phyloP scores from a whole-genome alignment of 2,329 filamentous ascomycete genomes.

The Coniella vitis region DNA sequence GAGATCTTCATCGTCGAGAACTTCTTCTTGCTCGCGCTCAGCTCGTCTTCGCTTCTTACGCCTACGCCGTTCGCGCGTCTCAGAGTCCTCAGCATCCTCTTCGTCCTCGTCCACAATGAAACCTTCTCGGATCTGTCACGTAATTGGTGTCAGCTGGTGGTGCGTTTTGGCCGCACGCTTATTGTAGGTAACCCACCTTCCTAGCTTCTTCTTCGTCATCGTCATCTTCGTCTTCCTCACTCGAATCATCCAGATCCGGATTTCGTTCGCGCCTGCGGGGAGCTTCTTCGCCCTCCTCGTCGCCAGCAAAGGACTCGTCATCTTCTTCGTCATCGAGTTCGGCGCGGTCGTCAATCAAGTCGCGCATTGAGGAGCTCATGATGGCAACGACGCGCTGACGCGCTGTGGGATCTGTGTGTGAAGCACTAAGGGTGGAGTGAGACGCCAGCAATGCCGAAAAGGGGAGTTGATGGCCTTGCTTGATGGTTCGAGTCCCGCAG shows the following conservation, averaged over 20 bases:
- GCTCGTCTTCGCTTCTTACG: constrained; percentile 69
- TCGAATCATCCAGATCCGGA: constrained; percentile 68
- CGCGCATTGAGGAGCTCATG: constrained; percentile 61
- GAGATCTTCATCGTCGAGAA: constrained; percentile 91
- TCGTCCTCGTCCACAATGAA: constrained; percentile 95
- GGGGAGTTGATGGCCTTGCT: too few species aligned
- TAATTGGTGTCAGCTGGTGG: constrained; percentile 1
- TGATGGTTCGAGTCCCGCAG: too few species aligned
- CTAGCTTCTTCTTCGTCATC: constrained; percentile 81
- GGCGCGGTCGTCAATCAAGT: constrained; percentile 79
- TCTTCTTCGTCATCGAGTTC: constrained; percentile 81
- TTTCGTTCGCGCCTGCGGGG: constrained; percentile 43
- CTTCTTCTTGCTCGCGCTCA: constrained; percentile 78
- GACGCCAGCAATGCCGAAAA: constrained; percentile 1
- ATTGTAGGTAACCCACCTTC: constrained; percentile 44
- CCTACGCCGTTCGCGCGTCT: constrained; percentile 51
- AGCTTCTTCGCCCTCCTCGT: constrained; percentile 67
- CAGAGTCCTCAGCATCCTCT: constrained; percentile 56
- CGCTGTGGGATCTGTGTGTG: not conserved
- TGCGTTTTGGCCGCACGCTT: not conserved
- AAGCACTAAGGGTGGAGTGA: too few species aligned
- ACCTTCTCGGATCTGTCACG: constrained; percentile 71
- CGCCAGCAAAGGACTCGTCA: constrained; percentile 76
- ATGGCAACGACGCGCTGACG: constrained; percentile 27
- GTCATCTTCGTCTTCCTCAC: constrained; percentile 87